phyloP scores from a whole-genome alignment of 257 asterid species.

The Mentha longifolia region DNA sequence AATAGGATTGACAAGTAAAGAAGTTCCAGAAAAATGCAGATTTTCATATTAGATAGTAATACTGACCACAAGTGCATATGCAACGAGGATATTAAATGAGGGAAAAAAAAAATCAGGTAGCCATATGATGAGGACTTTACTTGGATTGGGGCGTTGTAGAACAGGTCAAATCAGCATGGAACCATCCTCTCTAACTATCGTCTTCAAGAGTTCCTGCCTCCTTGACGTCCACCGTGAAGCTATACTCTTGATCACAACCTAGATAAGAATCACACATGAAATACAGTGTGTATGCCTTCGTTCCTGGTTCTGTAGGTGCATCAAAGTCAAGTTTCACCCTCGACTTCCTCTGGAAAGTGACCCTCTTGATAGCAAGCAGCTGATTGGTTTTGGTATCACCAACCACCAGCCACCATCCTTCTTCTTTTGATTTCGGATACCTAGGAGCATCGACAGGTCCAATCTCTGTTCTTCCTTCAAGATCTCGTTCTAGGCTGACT shows the following conservation, averaged over 20 bases:
- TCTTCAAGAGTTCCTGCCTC: slow-evolving; percentile 42
- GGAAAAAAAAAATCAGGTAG: too few relatives aligned
- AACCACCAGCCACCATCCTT: slow-evolving; percentile 71
- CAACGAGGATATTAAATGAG: too few relatives aligned
- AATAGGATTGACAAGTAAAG: too few relatives aligned
- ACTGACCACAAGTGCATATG: too few relatives aligned
- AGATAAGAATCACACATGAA: slow-evolving; percentile 70
- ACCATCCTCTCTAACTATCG: slow-evolving; percentile 29
- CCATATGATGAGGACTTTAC: neutral
- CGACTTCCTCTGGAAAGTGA: slow-evolving; percentile 57
- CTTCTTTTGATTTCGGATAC: slow-evolving; percentile 9
- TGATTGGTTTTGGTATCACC: slow-evolving; percentile 63
- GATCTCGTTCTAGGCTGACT: slow-evolving; percentile 56
- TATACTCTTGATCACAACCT: slow-evolving; percentile 66
- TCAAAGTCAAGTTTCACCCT: slow-evolving; percentile 60
- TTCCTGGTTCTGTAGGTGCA: slow-evolving; percentile 58
- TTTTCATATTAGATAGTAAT: neutral
- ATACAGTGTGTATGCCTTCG: slow-evolving; percentile 51
- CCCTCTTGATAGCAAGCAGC: slow-evolving; percentile 62
- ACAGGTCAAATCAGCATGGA: slow-evolving; percentile 7
- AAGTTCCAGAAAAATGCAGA: neutral
- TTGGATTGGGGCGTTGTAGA: too few relatives aligned
- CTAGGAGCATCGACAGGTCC: too few relatives aligned
- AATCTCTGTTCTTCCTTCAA: slow-evolving; percentile 43
- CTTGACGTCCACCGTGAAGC: slow-evolving; percentile 52